Conservation (phyloP, 2,329 filamentous ascomycete genomes). For the Beauveria asiatica region DNA sequence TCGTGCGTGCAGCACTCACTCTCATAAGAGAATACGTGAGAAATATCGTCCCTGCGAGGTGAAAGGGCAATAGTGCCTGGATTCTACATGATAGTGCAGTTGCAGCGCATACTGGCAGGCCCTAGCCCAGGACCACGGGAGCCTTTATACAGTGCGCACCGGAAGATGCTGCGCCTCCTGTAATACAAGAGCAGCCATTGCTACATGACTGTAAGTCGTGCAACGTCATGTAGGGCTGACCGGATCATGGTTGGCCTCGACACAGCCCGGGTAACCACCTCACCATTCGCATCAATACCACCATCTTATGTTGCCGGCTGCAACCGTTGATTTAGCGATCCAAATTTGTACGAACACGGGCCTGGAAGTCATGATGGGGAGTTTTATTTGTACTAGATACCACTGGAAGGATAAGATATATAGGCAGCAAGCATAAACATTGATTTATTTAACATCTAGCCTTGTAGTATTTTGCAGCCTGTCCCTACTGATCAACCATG, state of each 20-base stretch:
- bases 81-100: neutral
- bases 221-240: neutral
- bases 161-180: neutral
- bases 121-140: no score
- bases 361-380: conserved; percentile 4
- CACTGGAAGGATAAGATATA: neutral
- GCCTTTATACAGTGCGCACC: neutral
- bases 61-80: conserved; percentile 17
- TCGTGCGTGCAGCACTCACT: conserved; percentile 56
- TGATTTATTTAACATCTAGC: neutral
- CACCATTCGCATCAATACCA: neutral
- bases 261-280: neutral
- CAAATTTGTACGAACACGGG: conserved; percentile 1
- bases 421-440: neutral
- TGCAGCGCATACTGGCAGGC: neutral
- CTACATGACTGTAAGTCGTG: neutral
- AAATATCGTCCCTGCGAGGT: conserved; percentile 50
- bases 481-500: no score
- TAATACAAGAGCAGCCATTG: neutral
- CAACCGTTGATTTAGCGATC: neutral
- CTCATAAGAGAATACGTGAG: conserved; percentile 50
- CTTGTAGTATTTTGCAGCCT: neutral
- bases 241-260: neutral
- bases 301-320: neutral
- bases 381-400: conserved; percentile 10